Conservation (phyloP, 2,329 filamentous ascomycete species). For the Fusarium multiceps region DNA sequence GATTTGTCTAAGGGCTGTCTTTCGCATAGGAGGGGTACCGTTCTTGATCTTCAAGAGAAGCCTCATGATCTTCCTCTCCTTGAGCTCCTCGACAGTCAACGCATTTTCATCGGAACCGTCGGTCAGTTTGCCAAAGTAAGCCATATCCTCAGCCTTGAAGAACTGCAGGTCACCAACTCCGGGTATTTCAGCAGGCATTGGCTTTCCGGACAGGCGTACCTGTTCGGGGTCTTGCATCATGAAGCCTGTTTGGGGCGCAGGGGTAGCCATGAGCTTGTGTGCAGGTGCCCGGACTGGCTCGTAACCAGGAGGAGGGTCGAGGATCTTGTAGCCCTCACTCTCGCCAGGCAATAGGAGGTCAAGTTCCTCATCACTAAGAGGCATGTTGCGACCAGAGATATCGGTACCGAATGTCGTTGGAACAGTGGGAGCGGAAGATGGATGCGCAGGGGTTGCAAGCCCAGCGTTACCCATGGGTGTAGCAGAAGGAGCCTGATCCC, state of each 20-base stretch:
- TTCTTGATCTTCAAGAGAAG: slow-evolving; percentile 98
- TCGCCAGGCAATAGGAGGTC: slow-evolving; percentile 90
- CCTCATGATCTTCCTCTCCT: slow-evolving; percentile 98
- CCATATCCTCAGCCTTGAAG: slow-evolving; percentile 98
- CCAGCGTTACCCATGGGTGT: slow-evolving; percentile 79
- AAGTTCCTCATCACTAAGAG: slow-evolving; percentile 92
- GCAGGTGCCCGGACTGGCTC: slow-evolving; percentile 82
- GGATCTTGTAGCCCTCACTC: slow-evolving; percentile 89
- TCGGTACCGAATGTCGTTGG: slow-evolving; percentile 83
- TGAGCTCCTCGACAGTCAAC: slow-evolving; percentile 92
- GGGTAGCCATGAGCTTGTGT: slow-evolving; percentile 78
- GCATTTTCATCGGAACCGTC: slow-evolving; percentile 93
- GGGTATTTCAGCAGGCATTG: slow-evolving; percentile 93
- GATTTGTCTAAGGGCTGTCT: slow-evolving; percentile 95
- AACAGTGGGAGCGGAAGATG: slow-evolving; percentile 66
- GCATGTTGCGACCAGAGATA: slow-evolving; percentile 79
- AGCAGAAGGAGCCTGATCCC: slow-evolving; percentile 89
- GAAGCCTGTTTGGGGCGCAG: slow-evolving; percentile 83
- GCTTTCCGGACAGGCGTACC: slow-evolving; percentile 83
- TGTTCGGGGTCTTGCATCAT: slow-evolving; percentile 98
- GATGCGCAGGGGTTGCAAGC: slow-evolving; percentile 82
- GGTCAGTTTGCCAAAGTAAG: slow-evolving; percentile 97
- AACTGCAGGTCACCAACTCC: slow-evolving; percentile 97
- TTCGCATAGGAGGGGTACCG: slow-evolving; percentile 97
- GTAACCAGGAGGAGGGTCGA: slow-evolving; percentile 92